phyloP scores from a whole-genome alignment of 2,329 filamentous ascomycete genomes.

The Gnomoniopsis sp. region DNA sequence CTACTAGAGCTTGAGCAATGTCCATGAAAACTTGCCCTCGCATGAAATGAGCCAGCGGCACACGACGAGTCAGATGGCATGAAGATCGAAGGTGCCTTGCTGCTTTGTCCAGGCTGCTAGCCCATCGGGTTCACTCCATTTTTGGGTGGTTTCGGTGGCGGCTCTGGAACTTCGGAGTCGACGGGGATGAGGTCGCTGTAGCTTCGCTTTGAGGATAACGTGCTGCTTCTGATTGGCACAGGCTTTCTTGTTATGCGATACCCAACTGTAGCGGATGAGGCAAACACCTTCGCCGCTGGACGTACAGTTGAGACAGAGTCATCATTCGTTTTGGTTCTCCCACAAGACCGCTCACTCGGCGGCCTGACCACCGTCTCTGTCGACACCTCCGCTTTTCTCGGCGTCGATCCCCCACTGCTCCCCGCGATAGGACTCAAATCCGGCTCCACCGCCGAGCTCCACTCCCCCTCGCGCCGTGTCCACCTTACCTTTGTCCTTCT shows the following conservation, averaged over 20 bases:
- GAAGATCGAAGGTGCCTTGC: background rate
- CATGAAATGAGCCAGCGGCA: background rate
- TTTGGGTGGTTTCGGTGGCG: slow-evolving; percentile 25
- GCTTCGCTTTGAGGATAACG: slow-evolving; percentile 20
- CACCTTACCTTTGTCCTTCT: slow-evolving; percentile 35
- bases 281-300: background rate
- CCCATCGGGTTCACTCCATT: slow-evolving; percentile 24
- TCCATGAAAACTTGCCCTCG: background rate
- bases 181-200: slow-evolving; percentile 38
- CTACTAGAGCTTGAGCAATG: background rate
- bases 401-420: slow-evolving; percentile 22
- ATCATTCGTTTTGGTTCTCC: background rate
- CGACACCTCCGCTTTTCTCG: slow-evolving; percentile 19
- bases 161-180: slow-evolving; percentile 28
- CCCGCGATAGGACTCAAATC: slow-evolving; percentile 47
- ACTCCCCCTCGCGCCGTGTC: slow-evolving; percentile 43
- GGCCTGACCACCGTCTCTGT: slow-evolving; percentile 13
- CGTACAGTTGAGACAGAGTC: background rate
- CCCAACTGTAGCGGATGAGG: background rate
- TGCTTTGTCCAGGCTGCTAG: slow-evolving; percentile 8
- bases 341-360: background rate
- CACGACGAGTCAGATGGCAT: slow-evolving; percentile 13
- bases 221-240: background rate
- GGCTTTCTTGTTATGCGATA: background rate
- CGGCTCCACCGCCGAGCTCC: slow-evolving; percentile 50